phyloP scores from a whole-genome alignment of 257 asterid species.

The Fraxinus pennsylvanica region DNA sequence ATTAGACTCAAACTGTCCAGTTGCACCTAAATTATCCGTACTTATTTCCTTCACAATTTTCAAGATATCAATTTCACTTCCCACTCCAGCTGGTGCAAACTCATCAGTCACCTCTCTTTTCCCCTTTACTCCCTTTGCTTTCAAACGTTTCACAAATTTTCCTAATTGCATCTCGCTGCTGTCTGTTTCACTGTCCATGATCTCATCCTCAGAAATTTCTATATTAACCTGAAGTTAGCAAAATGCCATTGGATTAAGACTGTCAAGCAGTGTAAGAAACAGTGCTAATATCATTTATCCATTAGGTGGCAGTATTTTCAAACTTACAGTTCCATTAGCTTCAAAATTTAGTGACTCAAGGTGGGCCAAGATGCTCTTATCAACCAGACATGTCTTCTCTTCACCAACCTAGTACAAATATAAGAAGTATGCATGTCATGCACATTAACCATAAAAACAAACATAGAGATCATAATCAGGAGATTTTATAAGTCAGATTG shows the following conservation, averaged over 20 bases:
- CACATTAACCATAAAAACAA: slow-evolving; percentile 19
- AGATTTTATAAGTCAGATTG: slow-evolving; percentile 5
- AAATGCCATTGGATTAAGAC: slow-evolving; percentile 21
- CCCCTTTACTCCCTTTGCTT: slow-evolving; percentile 79
- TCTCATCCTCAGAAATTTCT: slow-evolving; percentile 62
- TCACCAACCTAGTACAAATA: slow-evolving; percentile 55
- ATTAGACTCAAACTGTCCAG: slow-evolving; percentile 65
- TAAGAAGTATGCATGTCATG: slow-evolving; percentile 13
- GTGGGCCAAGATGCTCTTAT: slow-evolving; percentile 64
- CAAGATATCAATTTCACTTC: slow-evolving; percentile 63
- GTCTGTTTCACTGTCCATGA: slow-evolving; percentile 82
- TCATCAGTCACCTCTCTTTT: slow-evolving; percentile 68
- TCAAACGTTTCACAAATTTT: slow-evolving; percentile 78
- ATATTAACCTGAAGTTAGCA: slow-evolving; percentile 53
- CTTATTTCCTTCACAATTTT: slow-evolving; percentile 83
- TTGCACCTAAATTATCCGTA: slow-evolving; percentile 46
- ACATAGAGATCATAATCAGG: slow-evolving; percentile 23
- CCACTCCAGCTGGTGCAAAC: slow-evolving; percentile 42
- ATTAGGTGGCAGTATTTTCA: slow-evolving; percentile 10
- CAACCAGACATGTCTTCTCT: slow-evolving; percentile 79
- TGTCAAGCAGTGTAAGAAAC: slow-evolving; percentile 17
- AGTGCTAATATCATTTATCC: neutral
- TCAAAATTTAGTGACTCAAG: slow-evolving; percentile 78
- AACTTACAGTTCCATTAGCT: slow-evolving; percentile 72
- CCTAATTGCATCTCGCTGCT: slow-evolving; percentile 88